Evolutionary conservation across 2,329 filamentous ascomycete species (phyloP), one percentile per base, ranked within the genome.

Genomic region (Aureobasidium sp.): DNA sequence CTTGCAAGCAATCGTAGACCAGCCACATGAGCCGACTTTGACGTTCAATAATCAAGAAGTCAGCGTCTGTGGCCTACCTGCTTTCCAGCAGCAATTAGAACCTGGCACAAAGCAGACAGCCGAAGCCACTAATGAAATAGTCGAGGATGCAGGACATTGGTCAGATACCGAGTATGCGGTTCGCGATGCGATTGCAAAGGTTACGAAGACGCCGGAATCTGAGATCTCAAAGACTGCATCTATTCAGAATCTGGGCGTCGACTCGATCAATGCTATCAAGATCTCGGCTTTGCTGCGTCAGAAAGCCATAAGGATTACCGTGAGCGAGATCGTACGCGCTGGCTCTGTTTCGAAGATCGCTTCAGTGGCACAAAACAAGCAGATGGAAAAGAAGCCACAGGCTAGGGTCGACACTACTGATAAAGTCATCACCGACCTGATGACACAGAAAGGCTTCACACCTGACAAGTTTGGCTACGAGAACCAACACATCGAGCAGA

Each of bases 261-360:
- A 97, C 71, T 97, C 92, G 0, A 96, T 97, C 72, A 93, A 87
- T 65, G 88, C 91, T 1, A 94, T 97, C 76, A 95, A 94, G 68
- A 85, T 91, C 3, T 85, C 86, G 9, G 82, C 87, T 0, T 77
- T 91, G 8, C 76, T 97, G 4, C 85, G 84, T 45, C 88, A 83
- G 66, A 74, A 79, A 45, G 82, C 79, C 0, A 73, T 96, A 7
- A 73, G 76, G 13, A 72, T 96, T 0, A 80, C 81, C 37, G 88
- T 93, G 3, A 86, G 88, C 44, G 83, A 90, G 42, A 83, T 96
- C 67, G 75, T 95, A 3, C 83, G 78, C 63, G 84, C 86, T 1
- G 78, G 81, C 4, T 90, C 84, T 0, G 79, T 95, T 29, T 69
- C 74, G 2, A 81, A 85, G 1, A 91, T 96, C 79, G 82, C 83